phyloP scores from a whole-genome alignment of 805 yeast genomes.

The Teunomyces funiuensis region DNA sequence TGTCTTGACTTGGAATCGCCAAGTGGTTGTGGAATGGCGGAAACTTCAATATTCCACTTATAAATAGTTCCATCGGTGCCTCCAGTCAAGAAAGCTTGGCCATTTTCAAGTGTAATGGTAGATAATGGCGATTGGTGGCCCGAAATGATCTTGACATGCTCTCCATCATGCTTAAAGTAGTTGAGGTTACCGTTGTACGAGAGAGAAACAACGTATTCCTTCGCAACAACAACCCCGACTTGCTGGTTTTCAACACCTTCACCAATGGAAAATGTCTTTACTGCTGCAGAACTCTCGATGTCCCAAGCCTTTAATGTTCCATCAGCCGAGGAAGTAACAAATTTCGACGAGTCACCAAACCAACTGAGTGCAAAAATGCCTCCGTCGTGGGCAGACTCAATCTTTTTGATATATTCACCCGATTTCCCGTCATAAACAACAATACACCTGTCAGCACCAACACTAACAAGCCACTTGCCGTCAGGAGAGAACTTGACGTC shows the following conservation, averaged over 20 bases:
- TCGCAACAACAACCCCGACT: constrained; percentile 75
- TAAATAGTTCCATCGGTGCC: constrained; percentile 78
- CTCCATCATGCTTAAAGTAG: constrained; percentile 45
- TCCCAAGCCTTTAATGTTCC: constrained; percentile 67
- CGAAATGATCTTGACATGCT: constrained; percentile 34
- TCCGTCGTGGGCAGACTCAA: constrained; percentile 62
- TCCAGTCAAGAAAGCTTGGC: constrained; percentile 53
- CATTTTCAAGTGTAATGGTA: constrained; percentile 42
- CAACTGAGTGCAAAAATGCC: constrained; percentile 81
- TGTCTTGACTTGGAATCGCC: constrained; percentile 46
- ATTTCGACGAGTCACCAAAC: constrained; percentile 52
- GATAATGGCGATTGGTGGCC: constrained; percentile 90
- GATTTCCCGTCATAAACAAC: constrained; percentile 83
- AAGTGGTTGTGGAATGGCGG: constrained; percentile 34
- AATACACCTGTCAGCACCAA: constrained; percentile 79
- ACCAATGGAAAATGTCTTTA: constrained; percentile 48
- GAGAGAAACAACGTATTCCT: constrained; percentile 58
- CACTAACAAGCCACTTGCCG: constrained; percentile 73
- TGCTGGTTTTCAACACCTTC: constrained; percentile 63
- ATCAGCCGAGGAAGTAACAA: constrained; percentile 87
- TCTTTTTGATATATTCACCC: constrained; percentile 65
- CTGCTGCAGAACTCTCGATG: constrained; percentile 34
- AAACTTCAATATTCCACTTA: constrained; percentile 49
- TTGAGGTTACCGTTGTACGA: constrained; percentile 72
- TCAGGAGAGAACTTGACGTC: constrained; percentile 82